These are phyloP conservation scores for Blastosporella zonata DNA, from an alignment of 1,284 basidiomycete genomes.

Conservation along the genomic window DNA sequence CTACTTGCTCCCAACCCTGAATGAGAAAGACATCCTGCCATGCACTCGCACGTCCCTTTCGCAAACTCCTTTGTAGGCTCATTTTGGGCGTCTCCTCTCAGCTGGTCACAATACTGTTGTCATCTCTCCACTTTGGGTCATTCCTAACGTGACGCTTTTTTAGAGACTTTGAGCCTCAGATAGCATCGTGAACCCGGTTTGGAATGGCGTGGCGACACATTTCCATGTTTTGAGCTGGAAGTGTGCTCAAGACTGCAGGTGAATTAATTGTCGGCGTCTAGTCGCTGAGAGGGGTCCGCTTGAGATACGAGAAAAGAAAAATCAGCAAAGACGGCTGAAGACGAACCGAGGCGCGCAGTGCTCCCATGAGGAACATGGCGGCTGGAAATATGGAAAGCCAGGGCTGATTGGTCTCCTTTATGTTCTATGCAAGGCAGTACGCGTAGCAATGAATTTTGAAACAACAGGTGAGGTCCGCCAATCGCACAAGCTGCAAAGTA, in stretches of 20 bases:
- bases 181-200: too few species aligned
- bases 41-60: constrained; percentile 15
- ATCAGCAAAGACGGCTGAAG: not conserved
- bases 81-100: constrained; percentile 15
- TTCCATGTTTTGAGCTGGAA: constrained; percentile 18
- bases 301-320: not conserved
- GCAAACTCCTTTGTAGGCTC: constrained; percentile 14
- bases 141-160: too few species aligned
- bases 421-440: not conserved
- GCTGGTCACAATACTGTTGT: constrained; percentile 13
- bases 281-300: constrained; percentile 1
- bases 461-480: not conserved
- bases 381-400: not conserved
- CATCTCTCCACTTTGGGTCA: constrained; percentile 13
- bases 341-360: not conserved
- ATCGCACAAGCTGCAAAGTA: not conserved
- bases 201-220: too few species aligned
- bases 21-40: constrained; percentile 17
- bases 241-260: constrained; percentile 16
- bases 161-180: constrained; percentile 14
- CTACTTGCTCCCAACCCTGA: constrained; percentile 13
- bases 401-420: not conserved
- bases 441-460: constrained; percentile 1
- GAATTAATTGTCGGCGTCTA: constrained; percentile 19
- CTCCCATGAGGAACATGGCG: not conserved